A percentile compares a stretch with the other conserved stretches of the same genome.
Evolutionary conservation across 352 stramenopile species (phyloP).

Genomic region (Globisporangium middletonii): DNA sequence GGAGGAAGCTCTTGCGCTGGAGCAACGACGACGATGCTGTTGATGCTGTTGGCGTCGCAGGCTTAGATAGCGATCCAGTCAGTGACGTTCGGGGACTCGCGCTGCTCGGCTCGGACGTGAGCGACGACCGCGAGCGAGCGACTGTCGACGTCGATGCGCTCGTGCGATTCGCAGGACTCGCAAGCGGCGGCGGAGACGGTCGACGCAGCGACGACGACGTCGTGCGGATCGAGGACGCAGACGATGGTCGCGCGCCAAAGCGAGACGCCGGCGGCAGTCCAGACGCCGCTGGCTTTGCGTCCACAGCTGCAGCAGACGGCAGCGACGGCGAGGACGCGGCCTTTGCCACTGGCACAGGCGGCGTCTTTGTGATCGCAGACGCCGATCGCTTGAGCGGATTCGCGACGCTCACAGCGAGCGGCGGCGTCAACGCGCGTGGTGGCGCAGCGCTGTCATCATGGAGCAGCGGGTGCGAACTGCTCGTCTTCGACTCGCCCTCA

Average conservation of each 20-base stretch:
- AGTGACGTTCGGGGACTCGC: background rate
- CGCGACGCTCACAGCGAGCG: constrained; percentile 8
- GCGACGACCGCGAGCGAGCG: constrained; percentile 2
- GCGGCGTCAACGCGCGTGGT: constrained; percentile 7
- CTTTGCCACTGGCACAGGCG: constrained; percentile 11
- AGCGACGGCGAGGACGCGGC: constrained; percentile 1
- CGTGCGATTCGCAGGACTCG: background rate
- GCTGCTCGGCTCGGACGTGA: constrained; percentile 7
- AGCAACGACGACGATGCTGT: constrained; percentile 11
- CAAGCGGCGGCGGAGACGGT: background rate
- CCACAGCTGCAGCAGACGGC: background rate
- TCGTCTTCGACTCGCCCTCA: background rate
- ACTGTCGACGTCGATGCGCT: background rate
- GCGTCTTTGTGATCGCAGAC: constrained; percentile 25
- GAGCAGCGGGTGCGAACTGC: background rate
- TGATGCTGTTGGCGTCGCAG: constrained; percentile 5
- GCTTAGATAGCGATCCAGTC: constrained; percentile 2
- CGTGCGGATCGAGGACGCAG: constrained; percentile 2
- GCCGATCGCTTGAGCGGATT: constrained; percentile 28
- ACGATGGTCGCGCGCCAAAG: constrained; percentile 6
- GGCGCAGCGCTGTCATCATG: background rate
- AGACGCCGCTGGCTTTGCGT: background rate
- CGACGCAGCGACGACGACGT: constrained; percentile 8
- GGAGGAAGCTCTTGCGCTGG: constrained; percentile 22
- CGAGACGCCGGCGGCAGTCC: constrained; percentile 7